Evolutionary conservation across 1,139 yeast genomes (phyloP), one percentile per base, ranked within the genome.

Genomic region (Sporopachydermia cereana): DNA sequence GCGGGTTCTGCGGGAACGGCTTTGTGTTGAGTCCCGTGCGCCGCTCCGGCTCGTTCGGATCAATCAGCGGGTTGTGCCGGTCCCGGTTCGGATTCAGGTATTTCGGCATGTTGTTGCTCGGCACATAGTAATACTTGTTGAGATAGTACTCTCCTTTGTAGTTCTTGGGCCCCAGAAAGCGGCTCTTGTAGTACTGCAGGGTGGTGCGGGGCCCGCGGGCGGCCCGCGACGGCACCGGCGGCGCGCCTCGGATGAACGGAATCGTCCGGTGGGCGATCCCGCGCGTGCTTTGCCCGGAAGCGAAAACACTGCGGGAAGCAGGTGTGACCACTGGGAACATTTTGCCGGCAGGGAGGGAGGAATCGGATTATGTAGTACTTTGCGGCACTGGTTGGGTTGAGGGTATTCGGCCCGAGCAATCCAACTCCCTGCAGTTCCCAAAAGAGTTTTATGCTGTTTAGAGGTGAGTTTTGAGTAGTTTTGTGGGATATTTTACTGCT

Each of bases 1-100:
- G 71, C 23, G 71, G 65, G 61, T 91, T 91, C 46, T 69, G 69
- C 20, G 95, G 93, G 64, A 89, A 89, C 25, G 98, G 98, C 36
- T 48, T 43, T n/a, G 47, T 46, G 58, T 58, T 54, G 20, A 16
- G 18, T 5, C n/a, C 5, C 22, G 18, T 7, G 9, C 17, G 5
- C 22, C 17, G 18, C 12, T 7, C 22, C 22, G 22, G 18, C 22
- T 34, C 17, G 5, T 18, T 9, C 39, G 18, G 22, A 30, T 46
- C 45, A 25, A 47, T 47, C 9, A 45, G 17, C 43, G 52, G 43
- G 45, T 29, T 42, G 36, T 27, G 24, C 41, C 30, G 44, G 54
- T 69, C 78, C 24, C 59, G 48, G 51, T 75, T 76, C 24, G 83
- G 85, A 39, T 77, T 77, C 30, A 86, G 70, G 63, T 83, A 89